Base-by-base conservation (phyloP, 73 alveolate genomes). In the Tetrahymena malaccensis region DNA sequence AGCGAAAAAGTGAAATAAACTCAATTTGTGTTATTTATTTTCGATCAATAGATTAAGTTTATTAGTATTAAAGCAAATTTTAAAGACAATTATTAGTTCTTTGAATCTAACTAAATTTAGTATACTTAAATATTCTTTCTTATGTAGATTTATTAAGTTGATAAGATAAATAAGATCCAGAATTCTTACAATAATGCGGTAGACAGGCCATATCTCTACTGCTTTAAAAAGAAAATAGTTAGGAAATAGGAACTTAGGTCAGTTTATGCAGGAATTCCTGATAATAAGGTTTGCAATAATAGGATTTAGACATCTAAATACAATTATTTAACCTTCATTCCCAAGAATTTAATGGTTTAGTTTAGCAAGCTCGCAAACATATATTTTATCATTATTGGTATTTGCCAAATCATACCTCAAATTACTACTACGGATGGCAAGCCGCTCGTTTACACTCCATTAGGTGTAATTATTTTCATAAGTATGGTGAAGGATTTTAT, bases 401-500 rank as follows among this genome's bases (percentile, higher is more conserved):
- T 97, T 35, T 96, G 97, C 21, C 94, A 96, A 37, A 94, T 96
- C 27, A 93, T 96, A 27, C 98, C 98, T 44, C 85, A 43, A 21
- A 93, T 94, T 34, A 56, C 97, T 17, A 85, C 94, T 93, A 96
- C 97, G 40, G 94, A 96, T 55, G 97, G 97, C n/a, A 58, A 93
- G 11, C 97, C 97, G 15, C 43, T 70, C 7, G 93, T 96, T 34
- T 96, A 83, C 84, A 94, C 93, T 13, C 97, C 97, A 11, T 94
- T 99, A 85, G 95, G 96, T 43, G 93, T 99, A 70, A 99, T 99
- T 57, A 98, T 99, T 34, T 84, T 96, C 22, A 98, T 99, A 84
- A 97, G 98, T 84, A 97, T 98, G 94, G 84, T 98, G 37, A 99
- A 98, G 96, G 99, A 99, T 96, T 97, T 98, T 83, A 96, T 97